Base-by-base conservation (phyloP, 148 eudicot genomes). In the Cornus suecica region DNA sequence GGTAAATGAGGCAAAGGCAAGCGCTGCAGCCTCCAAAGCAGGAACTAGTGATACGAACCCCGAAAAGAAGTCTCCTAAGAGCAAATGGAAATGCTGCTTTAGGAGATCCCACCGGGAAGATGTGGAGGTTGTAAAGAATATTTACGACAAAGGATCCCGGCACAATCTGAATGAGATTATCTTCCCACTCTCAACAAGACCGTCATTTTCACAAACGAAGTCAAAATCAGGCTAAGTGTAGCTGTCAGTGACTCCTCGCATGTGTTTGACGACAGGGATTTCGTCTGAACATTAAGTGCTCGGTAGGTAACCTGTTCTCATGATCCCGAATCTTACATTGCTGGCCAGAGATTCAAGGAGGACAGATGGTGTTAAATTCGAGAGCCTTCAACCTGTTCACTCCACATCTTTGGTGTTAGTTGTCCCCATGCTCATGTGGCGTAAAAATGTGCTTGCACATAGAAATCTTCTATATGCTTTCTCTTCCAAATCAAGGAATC, bases 61-160 rank as follows among this genome's bases (percentile, higher is more conserved):
- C 1, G 88, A 87, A 79, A 81, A 42, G 73, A 87, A 84, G 79
- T 86, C 89, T 61, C 88, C 77, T 14, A 81, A 74, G 72, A 90
- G 91, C 84, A 94, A 94, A 83, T 94, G 99, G 97, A 94, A 76
- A 75, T 72, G 83, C 48, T 84, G 89, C 82, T 94, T 82, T 71
- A 74, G 84, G 70, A 90, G 90, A 84, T 94, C 99, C 34, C 91
- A 83, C 68, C 81, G 87, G 62, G 86, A 87, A 81, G 89, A 87
- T 4, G 77, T 77, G 68, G 80, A 80, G 72, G 87, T 84, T 61
- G 84, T 78, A 15, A 88, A 78, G 82, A 80, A 80, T 26, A 92
- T 81, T 32, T 94, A 94, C 30, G 88, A 94, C 79, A 87, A 84
- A 82, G 99, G 99, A 52, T 41, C 75, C 26, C 26, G 88, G n/a